Evolutionary conservation across 208 protist genomes (phyloP).

Genomic region (Acanthamoeba castellanii): DNA sequence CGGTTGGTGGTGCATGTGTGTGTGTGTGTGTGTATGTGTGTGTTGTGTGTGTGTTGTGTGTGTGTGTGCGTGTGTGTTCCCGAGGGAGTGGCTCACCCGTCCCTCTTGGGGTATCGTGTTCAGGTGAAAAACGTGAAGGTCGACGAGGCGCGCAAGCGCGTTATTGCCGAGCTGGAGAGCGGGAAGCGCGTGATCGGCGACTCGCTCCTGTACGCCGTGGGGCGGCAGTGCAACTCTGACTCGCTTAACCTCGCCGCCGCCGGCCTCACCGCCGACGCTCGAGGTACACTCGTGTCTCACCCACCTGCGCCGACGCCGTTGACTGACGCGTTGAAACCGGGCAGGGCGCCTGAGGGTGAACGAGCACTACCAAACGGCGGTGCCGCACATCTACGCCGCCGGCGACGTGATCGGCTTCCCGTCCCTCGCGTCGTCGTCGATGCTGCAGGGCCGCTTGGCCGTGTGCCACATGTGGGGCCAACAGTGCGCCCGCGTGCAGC

Average conservation of each 20-base stretch:
- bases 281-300: not conserved
- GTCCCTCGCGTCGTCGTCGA: slow-evolving; percentile 56
- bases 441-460: slow-evolving; percentile 73
- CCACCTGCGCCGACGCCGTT: not conserved
- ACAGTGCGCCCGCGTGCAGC: slow-evolving; percentile 30
- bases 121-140: slow-evolving; percentile 53
- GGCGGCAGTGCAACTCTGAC: slow-evolving; percentile 78
- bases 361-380: slow-evolving; percentile 67
- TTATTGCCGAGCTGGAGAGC: slow-evolving; percentile 71
- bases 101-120: too few relatives aligned
- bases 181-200: slow-evolving; percentile 76
- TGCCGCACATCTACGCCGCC: slow-evolving; percentile 71
- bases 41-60: too few relatives aligned
- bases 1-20: not conserved
- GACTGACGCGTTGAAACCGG: not conserved
- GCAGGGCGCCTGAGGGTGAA: slow-evolving; percentile 58
- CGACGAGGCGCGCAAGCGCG: slow-evolving; percentile 36
- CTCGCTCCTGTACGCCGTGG: slow-evolving; percentile 76
- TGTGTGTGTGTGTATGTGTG: too few relatives aligned
- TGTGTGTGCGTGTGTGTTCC: too few relatives aligned
- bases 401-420: slow-evolving; percentile 77
- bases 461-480: slow-evolving; percentile 73
- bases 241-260: slow-evolving; percentile 41
- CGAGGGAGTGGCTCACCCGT: too few relatives aligned
- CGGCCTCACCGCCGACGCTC: slow-evolving; percentile 62